These are phyloP conservation scores for Sutorius australiensis DNA, from an alignment of 768 basidiomycete genomes.

Conservation along the genomic window DNA sequence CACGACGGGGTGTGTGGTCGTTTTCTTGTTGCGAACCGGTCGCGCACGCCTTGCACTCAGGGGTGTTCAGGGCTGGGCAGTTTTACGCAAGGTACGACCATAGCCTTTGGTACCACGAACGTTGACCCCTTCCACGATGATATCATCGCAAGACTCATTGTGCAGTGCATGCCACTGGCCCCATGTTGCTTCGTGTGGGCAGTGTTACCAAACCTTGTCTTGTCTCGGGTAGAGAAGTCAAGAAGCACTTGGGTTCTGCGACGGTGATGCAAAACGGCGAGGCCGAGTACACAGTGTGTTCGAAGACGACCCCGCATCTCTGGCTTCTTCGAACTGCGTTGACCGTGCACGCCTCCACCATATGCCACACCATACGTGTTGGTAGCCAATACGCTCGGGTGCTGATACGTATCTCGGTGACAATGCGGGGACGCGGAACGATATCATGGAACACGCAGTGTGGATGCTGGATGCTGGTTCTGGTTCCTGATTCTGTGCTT, in stretches of 20 bases:
- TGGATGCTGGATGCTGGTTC: background rate
- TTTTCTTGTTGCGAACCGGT: background rate
- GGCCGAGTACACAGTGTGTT: background rate
- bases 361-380: too few relatives aligned
- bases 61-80: constrained; percentile 10
- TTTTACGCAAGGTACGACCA: background rate
- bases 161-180: background rate
- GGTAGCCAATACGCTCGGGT: background rate
- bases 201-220: background rate
- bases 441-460: background rate
- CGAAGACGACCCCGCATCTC: background rate
- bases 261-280: background rate
- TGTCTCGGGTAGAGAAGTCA: background rate
- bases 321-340: background rate
- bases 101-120: background rate
- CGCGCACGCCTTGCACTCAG: background rate
- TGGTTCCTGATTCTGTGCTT: background rate
- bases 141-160: constrained; percentile 1
- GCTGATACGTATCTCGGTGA: background rate
- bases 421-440: background rate
- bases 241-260: background rate
- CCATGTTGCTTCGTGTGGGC: background rate
- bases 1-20: background rate
- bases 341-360: background rate
- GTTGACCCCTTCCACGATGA: background rate